phyloP scores from a whole-genome alignment of 345 rosid species.

The Lepidium sativum region DNA sequence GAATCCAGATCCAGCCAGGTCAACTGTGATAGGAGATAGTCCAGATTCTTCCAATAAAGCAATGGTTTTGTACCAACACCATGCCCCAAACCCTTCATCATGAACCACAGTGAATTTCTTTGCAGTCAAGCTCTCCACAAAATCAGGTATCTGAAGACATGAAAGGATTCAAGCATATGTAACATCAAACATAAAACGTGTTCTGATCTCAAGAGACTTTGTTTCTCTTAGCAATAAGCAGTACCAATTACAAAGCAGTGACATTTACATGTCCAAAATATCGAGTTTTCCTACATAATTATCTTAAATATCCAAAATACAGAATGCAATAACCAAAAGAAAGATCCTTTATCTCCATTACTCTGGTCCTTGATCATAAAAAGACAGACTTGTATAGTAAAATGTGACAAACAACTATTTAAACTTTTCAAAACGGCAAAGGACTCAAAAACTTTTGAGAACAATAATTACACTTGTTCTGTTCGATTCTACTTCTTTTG shows the following conservation, averaged over 20 bases:
- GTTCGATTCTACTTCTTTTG: background rate
- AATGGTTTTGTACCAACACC: conserved; percentile 96
- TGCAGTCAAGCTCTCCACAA: conserved; percentile 46
- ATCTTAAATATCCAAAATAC: background rate
- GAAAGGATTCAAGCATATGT: background rate
- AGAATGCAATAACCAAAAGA: background rate
- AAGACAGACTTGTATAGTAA: background rate
- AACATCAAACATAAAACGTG: background rate
- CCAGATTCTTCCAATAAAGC: conserved; percentile 77
- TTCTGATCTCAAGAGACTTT: background rate
- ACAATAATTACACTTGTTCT: background rate
- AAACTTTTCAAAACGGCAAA: background rate
- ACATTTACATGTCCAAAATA: background rate
- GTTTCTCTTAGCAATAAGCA: background rate
- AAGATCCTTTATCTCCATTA: background rate
- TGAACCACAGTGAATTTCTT: conserved; percentile 66
- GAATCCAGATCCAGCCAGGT: conserved; percentile 79
- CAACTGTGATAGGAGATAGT: conserved; percentile 54
- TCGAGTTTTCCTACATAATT: background rate
- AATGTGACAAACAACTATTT: background rate
- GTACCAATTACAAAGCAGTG: background rate
- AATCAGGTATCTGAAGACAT: conserved; percentile 42
- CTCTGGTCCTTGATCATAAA: background rate
- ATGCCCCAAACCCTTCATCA: conserved; percentile 96
- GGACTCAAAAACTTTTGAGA: background rate